These are phyloP conservation scores for Cercospora nicotianae DNA, from an alignment of 2,329 filamentous ascomycete genomes.

Conservation along the genomic window DNA sequence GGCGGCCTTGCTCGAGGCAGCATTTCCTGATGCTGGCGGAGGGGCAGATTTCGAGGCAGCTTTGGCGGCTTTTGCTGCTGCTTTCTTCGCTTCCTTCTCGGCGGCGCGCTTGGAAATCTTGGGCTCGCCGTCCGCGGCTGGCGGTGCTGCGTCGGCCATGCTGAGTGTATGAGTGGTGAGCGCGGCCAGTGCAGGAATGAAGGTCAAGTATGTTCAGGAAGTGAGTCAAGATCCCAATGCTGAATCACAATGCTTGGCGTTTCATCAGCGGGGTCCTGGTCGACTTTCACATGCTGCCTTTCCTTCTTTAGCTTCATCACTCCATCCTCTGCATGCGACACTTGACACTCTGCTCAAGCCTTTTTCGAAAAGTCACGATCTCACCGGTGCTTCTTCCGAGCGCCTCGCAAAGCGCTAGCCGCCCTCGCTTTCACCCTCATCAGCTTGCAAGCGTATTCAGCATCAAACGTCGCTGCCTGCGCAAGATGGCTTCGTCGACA, in stretches of 20 bases:
- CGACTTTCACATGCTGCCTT: background rate
- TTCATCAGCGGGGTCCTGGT: background rate
- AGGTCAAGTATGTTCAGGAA: background rate
- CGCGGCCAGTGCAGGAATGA: background rate
- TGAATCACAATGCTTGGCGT: slow-evolving; percentile 3
- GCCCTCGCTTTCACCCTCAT: background rate
- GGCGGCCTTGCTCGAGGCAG: slow-evolving; percentile 18
- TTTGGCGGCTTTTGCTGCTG: slow-evolving; percentile 47
- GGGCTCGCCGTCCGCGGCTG: slow-evolving; percentile 26
- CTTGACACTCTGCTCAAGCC: slow-evolving; percentile 10
- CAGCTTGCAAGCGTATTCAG: background rate
- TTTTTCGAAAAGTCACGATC: slow-evolving; percentile 12
- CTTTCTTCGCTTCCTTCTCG: slow-evolving; percentile 53
- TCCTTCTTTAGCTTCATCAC: background rate
- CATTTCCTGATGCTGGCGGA: slow-evolving; percentile 27
- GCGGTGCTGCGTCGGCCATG: slow-evolving; percentile 37
- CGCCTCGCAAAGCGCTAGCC: background rate
- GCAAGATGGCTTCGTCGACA: slow-evolving; percentile 19
- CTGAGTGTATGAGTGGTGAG: background rate
- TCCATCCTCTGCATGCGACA: background rate
- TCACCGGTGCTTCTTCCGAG: background rate
- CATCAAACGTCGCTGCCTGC: slow-evolving; percentile 1
- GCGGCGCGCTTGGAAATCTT: slow-evolving; percentile 51
- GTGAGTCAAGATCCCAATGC: slow-evolving; percentile 8
- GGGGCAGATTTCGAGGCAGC: slow-evolving; percentile 42